phyloP scores from a whole-genome alignment of 1,284 basidiomycete genomes.

The Trichosporon ovoides region DNA sequence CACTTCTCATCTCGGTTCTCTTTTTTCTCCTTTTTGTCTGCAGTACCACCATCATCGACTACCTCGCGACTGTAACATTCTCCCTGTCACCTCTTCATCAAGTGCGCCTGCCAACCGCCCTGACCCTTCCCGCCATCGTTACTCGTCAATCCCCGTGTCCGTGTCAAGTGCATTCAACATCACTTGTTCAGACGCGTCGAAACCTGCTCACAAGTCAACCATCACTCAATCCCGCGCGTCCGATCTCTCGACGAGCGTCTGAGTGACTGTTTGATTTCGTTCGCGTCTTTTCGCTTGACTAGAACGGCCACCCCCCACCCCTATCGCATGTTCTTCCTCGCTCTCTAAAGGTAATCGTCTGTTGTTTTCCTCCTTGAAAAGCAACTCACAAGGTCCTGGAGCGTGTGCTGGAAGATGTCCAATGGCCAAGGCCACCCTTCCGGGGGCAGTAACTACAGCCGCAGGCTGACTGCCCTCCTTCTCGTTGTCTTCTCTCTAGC shows the following conservation, averaged over 20 bases:
- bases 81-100: background rate
- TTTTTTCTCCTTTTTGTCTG: background rate
- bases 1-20: background rate
- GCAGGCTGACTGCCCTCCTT: background rate
- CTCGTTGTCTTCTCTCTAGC: background rate
- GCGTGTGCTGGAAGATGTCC: background rate
- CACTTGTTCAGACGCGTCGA: background rate
- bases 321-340: background rate
- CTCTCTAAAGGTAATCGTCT: background rate
- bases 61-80: background rate
- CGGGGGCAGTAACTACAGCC: background rate
- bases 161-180: background rate
- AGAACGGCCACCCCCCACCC: no score
- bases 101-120: constrained; percentile 4
- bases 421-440: background rate
- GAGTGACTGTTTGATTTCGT: no score
- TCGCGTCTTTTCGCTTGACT: background rate
- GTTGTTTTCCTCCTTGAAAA: background rate
- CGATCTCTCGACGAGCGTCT: no score
- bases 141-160: background rate
- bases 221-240: no score
- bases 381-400: background rate
- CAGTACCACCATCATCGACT: background rate
- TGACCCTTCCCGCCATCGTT: background rate
- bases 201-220: no score